Evolutionary conservation across 257 asterid species (phyloP), one percentile per base, ranked within the genome.

Genomic region (Fraxinus americana): DNA sequence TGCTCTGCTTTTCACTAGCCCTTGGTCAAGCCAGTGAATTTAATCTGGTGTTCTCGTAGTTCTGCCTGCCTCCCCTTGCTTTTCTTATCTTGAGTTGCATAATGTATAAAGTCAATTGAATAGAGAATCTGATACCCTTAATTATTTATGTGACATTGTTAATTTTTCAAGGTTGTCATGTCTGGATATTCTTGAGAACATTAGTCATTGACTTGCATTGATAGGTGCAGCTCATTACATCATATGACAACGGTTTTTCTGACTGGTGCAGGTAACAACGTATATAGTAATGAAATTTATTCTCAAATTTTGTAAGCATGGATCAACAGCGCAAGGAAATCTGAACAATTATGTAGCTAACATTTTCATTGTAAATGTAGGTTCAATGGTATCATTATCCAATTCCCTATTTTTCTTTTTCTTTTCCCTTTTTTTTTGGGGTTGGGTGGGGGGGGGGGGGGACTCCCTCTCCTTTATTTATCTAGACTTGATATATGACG

Each of bases 81-180:
- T 52, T 52, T 13, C 54, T 13, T 3, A 45, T 52, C 25, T 16
- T 17, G 23, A 17, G 63, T 52, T 52, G 63, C 63, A 52, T 52
- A 25, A 25, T 21, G 2, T 5, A 57, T 6, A 72, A 77, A 70
- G 80, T 77, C 77, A 74, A 82, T 73, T 74, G 67, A 70, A 50
- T 10, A 35, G 48, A 79, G 87, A 75, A 85, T 87, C 80, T 77
- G 86, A 76, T 83, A 52, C 81, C 82, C 74, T 71, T 70, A 2
- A 78, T 16, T 57, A 52, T 61, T 35, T 67, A 29, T 70, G 82
- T 39, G 36, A 70, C 76, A 70, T 45, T 50, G 35, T 38, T 48
- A 43, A 71, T 83, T 84, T 75, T 85, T 34, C 29, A 14, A 34
- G 73, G 29, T 69, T 69, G 52, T 50, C 52, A 17, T 69, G 73